Conservation (phyloP, 352 stramenopile genomes). For the Plasmopara viticola region DNA sequence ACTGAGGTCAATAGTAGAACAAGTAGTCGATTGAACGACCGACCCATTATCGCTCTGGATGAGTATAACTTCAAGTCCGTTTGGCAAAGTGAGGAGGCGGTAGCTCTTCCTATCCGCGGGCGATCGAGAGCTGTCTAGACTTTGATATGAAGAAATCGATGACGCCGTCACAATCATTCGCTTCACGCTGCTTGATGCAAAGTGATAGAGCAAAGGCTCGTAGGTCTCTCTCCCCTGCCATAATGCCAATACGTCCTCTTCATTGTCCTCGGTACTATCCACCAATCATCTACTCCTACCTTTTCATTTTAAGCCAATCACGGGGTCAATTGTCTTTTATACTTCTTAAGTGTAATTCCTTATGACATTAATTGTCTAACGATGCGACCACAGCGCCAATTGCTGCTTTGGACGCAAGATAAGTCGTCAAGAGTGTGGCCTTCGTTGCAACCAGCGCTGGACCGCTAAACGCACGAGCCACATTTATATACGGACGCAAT, state of each 20-base stretch:
- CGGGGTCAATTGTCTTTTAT: neutral
- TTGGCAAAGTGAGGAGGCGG: conserved; percentile 50
- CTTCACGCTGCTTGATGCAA: neutral
- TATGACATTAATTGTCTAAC: conserved; percentile 35
- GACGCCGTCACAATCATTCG: conserved; percentile 4
- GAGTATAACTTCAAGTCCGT: conserved; percentile 60
- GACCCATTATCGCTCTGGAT: conserved; percentile 37
- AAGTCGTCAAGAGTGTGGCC: conserved; percentile 65
- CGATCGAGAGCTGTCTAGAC: conserved; percentile 47
- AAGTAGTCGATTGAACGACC: neutral
- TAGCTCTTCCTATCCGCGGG: conserved; percentile 68
- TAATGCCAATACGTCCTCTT: neutral
- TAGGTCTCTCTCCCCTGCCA: neutral
- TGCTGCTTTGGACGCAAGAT: conserved; percentile 58
- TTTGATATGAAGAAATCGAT: conserved; percentile 7
- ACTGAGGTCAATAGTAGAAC: conserved; percentile 1
- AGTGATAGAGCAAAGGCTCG: neutral
- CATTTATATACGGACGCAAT: conserved; percentile 56
- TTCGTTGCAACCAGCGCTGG: conserved; percentile 59
- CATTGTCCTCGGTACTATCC: neutral
- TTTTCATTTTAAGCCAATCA: too few species aligned
- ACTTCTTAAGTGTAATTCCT: neutral
- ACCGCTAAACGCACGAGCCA: conserved; percentile 62
- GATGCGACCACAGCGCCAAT: conserved; percentile 60
- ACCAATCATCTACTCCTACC: neutral